Percentiles rank a stretch among this genome's conserved stretches.
Evolutionary conservation across 2,329 filamentous ascomycete genomes (phyloP).

Genomic region (Reticulascus tulasneorum): DNA sequence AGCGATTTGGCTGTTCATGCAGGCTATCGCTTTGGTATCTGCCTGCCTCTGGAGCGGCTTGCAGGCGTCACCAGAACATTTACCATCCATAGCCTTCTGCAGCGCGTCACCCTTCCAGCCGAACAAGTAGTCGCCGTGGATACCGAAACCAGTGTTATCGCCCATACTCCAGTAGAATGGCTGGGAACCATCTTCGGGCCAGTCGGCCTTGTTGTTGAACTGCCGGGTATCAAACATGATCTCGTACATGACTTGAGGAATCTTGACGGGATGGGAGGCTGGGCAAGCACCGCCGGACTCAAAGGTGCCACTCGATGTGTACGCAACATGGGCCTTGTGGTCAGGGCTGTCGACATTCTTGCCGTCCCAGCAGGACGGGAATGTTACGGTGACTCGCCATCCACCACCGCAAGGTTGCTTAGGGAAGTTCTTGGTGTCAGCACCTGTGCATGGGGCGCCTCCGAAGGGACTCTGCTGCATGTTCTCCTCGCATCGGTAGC

Average conservation of each 20-base stretch:
- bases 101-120: conserved; percentile 28
- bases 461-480: too few relatives aligned
- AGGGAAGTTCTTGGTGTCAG: conserved; percentile 47
- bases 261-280: conserved; percentile 9
- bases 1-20: too few relatives aligned
- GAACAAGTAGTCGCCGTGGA: conserved; percentile 29
- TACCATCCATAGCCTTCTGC: conserved; percentile 34
- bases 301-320: conserved; percentile 6
- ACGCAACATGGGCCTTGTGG: conserved; percentile 9
- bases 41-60: too few relatives aligned
- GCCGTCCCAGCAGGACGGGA: conserved; percentile 30
- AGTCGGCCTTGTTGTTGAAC: too few relatives aligned
- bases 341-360: conserved; percentile 9
- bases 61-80: too few relatives aligned
- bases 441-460: conserved; percentile 30
- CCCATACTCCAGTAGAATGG: too few relatives aligned
- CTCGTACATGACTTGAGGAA: conserved; percentile 13
- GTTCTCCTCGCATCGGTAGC: conserved; percentile 53
- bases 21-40: too few relatives aligned
- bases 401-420: conserved; percentile 59
- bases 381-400: conserved; percentile 48
- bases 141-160: conserved; percentile 23
- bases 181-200: too few relatives aligned
- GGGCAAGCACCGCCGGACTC: conserved; percentile 13
- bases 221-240: too few relatives aligned